phyloP scores from a whole-genome alignment of 2,329 filamentous ascomycete genomes.

The Endocalyx cinctus region DNA sequence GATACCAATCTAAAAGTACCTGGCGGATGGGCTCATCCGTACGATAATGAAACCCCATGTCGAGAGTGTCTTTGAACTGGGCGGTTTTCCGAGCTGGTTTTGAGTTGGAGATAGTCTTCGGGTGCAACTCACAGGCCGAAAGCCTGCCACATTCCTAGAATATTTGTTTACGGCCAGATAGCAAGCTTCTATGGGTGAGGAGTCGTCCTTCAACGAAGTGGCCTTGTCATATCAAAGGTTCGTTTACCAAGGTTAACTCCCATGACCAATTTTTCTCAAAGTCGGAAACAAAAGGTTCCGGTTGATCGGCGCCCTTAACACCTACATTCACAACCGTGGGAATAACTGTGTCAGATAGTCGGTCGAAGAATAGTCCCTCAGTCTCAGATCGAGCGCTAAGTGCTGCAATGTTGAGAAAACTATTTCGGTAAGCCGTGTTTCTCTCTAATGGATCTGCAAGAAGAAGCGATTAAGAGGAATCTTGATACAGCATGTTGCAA shows the following conservation, averaged over 20 bases:
- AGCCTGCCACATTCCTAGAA: slow-evolving; percentile 11
- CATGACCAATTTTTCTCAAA: slow-evolving; percentile 1
- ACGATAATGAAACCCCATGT: background rate
- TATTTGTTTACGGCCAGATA: slow-evolving; percentile 11
- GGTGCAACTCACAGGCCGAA: slow-evolving; percentile 3
- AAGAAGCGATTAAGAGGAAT: slow-evolving; percentile 1
- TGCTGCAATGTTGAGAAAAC: slow-evolving; percentile 2
- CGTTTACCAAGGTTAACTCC: background rate
- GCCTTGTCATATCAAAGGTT: slow-evolving; percentile 8
- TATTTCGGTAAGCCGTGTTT: background rate
- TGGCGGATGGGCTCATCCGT: background rate
- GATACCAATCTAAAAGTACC: slow-evolving; percentile 1
- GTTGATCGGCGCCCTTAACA: background rate
- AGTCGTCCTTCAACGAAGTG: slow-evolving; percentile 16
- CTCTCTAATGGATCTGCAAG: background rate
- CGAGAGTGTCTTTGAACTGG: slow-evolving; percentile 1
- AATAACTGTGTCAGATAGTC: background rate
- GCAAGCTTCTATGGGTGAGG: slow-evolving; percentile 10
- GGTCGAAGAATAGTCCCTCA: slow-evolving; percentile 1
- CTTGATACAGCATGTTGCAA: slow-evolving; percentile 3
- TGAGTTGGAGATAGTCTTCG: background rate
- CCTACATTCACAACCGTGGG: background rate
- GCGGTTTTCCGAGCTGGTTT: background rate
- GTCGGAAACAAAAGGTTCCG: background rate
- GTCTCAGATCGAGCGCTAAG: background rate